Base-by-base conservation (phyloP, 2,329 filamentous ascomycete species). In the Aspergillus floridensis region DNA sequence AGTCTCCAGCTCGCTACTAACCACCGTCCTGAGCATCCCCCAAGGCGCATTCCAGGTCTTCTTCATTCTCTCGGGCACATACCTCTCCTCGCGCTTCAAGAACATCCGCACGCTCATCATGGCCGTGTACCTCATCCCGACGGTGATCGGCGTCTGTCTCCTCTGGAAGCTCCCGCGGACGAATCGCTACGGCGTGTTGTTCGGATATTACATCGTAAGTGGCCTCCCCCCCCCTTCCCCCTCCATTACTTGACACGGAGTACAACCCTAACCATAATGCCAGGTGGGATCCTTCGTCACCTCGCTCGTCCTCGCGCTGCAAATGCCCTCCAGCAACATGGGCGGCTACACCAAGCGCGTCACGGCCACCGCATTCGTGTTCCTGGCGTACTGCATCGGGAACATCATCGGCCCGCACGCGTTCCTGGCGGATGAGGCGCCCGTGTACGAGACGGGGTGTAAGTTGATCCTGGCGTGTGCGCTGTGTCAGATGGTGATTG, bases 11-110 rank as follows among this genome's bases (percentile, higher is more conserved):
- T 63, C 80, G 0, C 72, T 83, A 0, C 65, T 75, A 7, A 84
- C 84, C 0, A 83, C 82, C 0, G 80, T 79, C 0, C 75, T 83
- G 3, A 83, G 82, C 0, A 85, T 86, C 32, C 84, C 84, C 0
- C 77, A 80, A 48, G 84, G 84, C 5, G 80, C 76, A 1, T 84
- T 82, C 64, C 82, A 84, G 57, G 76, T 83, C 3, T 68, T 83
- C n/a, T 71, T 62, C 48, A 80, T 86, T 38, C 76, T 86, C 10
- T 75, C 77, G 0, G 83, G 83, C 2, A 79, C 82, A 1, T 85
- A 74, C 53, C 66, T 84, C 2, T 82, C 84, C 0, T 80, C 81
- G 3, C 76, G 72, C n/a, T 74, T 83, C 61, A 77, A 75, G 55
- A 83, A 85, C 51, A 70, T 74, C 2, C 77, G 83, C 4, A 86